Percentiles rank a stretch among this genome's conserved stretches.
These are phyloP conservation scores for Hypoxylon trugodes DNA, from an alignment of 495 filamentous ascomycete genomes.

Conservation along the genomic window DNA sequence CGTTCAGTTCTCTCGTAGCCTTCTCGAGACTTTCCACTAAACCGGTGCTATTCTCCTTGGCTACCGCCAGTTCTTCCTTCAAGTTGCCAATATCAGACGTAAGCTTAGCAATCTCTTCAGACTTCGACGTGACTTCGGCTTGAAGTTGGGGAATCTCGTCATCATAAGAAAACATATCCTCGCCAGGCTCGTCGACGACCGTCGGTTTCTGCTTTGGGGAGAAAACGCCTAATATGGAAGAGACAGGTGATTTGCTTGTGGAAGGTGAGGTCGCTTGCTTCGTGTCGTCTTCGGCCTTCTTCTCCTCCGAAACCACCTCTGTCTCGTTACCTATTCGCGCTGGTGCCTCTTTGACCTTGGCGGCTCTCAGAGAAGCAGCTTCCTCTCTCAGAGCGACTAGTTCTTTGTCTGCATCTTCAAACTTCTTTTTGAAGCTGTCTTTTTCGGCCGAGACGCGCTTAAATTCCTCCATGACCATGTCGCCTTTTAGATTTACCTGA, in stretches of 20 bases:
- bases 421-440: constrained; percentile 79
- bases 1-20: constrained; percentile 65
- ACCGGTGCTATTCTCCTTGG: constrained; percentile 70
- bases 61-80: constrained; percentile 53
- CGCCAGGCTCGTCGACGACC: constrained; percentile 54
- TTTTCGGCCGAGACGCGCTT: constrained; percentile 84
- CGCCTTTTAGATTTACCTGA: constrained; percentile 82
- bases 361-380: constrained; percentile 42
- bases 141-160: constrained; percentile 73
- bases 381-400: constrained; percentile 61
- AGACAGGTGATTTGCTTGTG: constrained; percentile 49
- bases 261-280: constrained; percentile 31
- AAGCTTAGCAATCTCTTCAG: constrained; percentile 51
- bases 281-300: constrained; percentile 14
- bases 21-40: constrained; percentile 70
- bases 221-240: constrained; percentile 53
- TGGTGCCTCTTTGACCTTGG: constrained; percentile 31
- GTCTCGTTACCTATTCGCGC: constrained; percentile 6
- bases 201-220: constrained; percentile 57
- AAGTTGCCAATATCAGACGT: constrained; percentile 47
- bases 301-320: constrained; percentile 8
- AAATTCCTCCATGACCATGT: constrained; percentile 93
- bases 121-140: constrained; percentile 62
- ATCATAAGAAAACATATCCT: constrained; percentile 90
- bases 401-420: constrained; percentile 72